Evolutionary conservation across 495 filamentous ascomycete species (phyloP).

Genomic region (Aspergillus egyptiacus): DNA sequence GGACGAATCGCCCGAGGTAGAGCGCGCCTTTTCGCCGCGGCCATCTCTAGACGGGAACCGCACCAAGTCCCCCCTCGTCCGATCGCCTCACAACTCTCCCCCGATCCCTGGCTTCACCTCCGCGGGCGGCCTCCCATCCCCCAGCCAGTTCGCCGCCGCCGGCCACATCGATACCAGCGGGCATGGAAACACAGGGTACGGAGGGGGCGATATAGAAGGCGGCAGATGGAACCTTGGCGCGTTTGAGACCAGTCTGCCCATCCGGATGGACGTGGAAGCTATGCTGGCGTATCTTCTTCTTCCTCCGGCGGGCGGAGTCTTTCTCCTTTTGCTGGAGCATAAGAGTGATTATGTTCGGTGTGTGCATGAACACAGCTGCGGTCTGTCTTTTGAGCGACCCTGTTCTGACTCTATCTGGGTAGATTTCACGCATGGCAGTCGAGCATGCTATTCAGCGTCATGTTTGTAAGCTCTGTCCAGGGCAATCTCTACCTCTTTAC

Average conservation of each 20-base stretch:
- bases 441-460: slow-evolving; percentile 72
- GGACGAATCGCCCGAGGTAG: slow-evolving; percentile 72
- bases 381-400: too few relatives aligned
- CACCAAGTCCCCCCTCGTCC: slow-evolving; percentile 45
- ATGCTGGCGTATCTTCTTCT: slow-evolving; percentile 82
- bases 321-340: slow-evolving; percentile 79
- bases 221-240: slow-evolving; percentile 67
- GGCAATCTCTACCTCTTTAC: background rate
- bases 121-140: slow-evolving; percentile 35
- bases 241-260: slow-evolving; percentile 72
- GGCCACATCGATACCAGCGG: slow-evolving; percentile 18
- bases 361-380: slow-evolving; percentile 22
- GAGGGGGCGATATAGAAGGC: slow-evolving; percentile 32
- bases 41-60: slow-evolving; percentile 45
- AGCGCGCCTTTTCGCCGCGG: slow-evolving; percentile 68
- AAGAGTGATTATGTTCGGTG: slow-evolving; percentile 96
- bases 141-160: slow-evolving; percentile 33
- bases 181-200: slow-evolving; percentile 31
- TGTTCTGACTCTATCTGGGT: slow-evolving; percentile 13
- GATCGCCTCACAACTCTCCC: slow-evolving; percentile 31
- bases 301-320: slow-evolving; percentile 79
- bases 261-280: slow-evolving; percentile 82
- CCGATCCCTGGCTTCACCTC: slow-evolving; percentile 27
- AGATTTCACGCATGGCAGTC: slow-evolving; percentile 98
- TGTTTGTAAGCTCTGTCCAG: slow-evolving; percentile 57